phyloP scores from a whole-genome alignment of 2,329 filamentous ascomycete species.

The Colletotrichum paranaense region DNA sequence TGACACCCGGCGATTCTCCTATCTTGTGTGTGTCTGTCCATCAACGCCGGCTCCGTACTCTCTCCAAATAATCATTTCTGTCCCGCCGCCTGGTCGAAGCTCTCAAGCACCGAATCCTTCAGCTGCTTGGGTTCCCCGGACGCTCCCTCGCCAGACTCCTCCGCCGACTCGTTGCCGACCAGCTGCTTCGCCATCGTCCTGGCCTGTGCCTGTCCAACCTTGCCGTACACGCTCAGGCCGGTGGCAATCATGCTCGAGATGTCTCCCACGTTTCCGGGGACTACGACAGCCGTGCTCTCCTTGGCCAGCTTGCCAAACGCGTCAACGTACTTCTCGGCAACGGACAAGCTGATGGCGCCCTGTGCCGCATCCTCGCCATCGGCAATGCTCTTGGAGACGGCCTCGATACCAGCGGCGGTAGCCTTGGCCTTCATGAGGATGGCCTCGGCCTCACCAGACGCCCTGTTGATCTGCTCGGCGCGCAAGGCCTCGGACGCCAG shows the following conservation, averaged over 20 bases:
- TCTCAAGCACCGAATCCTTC: constrained; percentile 54
- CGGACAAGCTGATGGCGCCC: constrained; percentile 84
- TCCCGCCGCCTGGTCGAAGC: constrained; percentile 50
- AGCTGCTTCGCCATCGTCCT: constrained; percentile 70
- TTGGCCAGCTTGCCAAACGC: constrained; percentile 93
- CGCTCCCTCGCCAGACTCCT: constrained; percentile 34
- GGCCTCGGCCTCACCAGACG: constrained; percentile 92
- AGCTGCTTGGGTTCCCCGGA: constrained; percentile 41
- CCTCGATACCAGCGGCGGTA: constrained; percentile 88
- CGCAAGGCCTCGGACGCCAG: constrained; percentile 92
- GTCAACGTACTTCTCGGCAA: constrained; percentile 98
- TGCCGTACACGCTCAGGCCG: constrained; percentile 94
- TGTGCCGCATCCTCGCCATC: constrained; percentile 81
- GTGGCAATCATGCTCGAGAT: constrained; percentile 97
- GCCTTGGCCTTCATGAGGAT: constrained; percentile 88
- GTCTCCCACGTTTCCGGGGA: constrained; percentile 96
- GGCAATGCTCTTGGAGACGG: constrained; percentile 81
- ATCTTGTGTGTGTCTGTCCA: constrained; percentile 5
- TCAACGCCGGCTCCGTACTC: constrained; percentile 25
- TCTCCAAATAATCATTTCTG: constrained; percentile 41
- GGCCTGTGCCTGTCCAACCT: constrained; percentile 85
- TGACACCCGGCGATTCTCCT: constrained; percentile 22
- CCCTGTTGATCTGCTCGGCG: constrained; percentile 92
- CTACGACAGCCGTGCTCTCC: constrained; percentile 94
- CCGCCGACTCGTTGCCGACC: constrained; percentile 35